phyloP scores from a whole-genome alignment of 140 eudicot genomes.

The Oenanthe javanica region DNA sequence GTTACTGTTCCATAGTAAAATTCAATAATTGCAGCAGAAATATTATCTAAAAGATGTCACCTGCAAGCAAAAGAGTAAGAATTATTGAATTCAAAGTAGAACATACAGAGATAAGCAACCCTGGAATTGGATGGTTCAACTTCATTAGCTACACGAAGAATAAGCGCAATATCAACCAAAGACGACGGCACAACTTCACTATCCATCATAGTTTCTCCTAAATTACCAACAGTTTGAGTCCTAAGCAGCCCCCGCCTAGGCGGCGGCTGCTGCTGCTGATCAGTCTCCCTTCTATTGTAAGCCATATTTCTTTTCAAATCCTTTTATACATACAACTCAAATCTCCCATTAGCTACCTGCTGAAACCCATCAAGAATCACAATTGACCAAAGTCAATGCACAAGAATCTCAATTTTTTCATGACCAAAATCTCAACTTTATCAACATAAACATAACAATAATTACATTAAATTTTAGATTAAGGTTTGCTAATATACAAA shows the following conservation, averaged over 20 bases:
- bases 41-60: background rate
- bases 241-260: constrained; percentile 38
- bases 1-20: background rate
- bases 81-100: background rate
- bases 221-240: constrained; percentile 76
- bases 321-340: constrained; percentile 20
- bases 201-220: constrained; percentile 79
- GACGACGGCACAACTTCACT: constrained; percentile 98
- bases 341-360: constrained; percentile 18
- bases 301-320: constrained; percentile 36
- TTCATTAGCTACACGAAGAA: constrained; percentile 99
- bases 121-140: constrained; percentile 71
- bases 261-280: constrained; percentile 51
- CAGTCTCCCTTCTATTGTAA: constrained; percentile 57
- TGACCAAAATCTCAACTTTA: background rate
- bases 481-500: background rate
- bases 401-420: background rate
- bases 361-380: constrained; percentile 9
- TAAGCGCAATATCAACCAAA: constrained; percentile 80
- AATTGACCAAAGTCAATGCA: background rate
- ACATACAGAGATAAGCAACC: constrained; percentile 92
- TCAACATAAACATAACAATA: background rate
- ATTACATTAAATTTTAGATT: background rate
- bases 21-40: background rate
- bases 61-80: background rate